Evolutionary conservation across 2,329 filamentous ascomycete genomes (phyloP), one percentile per base, ranked within the genome.

Genomic region (Diaporthe australafricana): DNA sequence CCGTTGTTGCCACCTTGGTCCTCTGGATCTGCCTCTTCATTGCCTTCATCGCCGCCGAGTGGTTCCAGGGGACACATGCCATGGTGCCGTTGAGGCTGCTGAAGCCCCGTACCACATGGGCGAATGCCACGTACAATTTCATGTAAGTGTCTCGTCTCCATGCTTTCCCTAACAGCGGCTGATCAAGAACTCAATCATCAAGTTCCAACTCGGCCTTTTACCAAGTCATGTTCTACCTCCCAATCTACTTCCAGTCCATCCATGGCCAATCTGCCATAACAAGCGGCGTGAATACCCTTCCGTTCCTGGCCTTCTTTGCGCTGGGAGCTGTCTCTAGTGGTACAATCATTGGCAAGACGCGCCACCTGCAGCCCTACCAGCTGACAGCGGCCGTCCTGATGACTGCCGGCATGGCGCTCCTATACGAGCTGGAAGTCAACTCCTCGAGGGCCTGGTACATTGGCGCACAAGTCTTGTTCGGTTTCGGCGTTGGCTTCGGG

Each of bases 401-500:
- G n/a, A 60, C 55, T 20, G 55, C 42, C 20, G 68, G 53, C 16
- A 27, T 35, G 17, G 32, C 56, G 20, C 16, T 70, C 11, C 42
- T 70, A 17, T 62, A 55, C 27, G 25, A 42, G 30, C 17, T 63
- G 20, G 53, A 68, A 35, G 32, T 45, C 25, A 27, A 60, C n/a
- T 27, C 55, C 45, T 25, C 56, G 50, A 35, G 48, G 11, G 55
- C 68, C 14, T 40, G 72, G 48, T 74, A 72, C 27, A 50, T 74
- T 16, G 67, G 72, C 14, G 35, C 56, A 32, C 57, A 74, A 35
- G 38, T 71, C 8, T 50, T 70, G 5, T 63, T 75, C 35, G 72
- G 72, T 16, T 56, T 73, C 40, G 68, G 72, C 9, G 40, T 70
- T 47, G 72, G 74, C 16, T 38, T 73, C 53, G 66, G 70, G 3